These are phyloP conservation scores for Lumnitzera racemosa DNA, from an alignment of 345 rosid genomes.

Conservation along the genomic window DNA sequence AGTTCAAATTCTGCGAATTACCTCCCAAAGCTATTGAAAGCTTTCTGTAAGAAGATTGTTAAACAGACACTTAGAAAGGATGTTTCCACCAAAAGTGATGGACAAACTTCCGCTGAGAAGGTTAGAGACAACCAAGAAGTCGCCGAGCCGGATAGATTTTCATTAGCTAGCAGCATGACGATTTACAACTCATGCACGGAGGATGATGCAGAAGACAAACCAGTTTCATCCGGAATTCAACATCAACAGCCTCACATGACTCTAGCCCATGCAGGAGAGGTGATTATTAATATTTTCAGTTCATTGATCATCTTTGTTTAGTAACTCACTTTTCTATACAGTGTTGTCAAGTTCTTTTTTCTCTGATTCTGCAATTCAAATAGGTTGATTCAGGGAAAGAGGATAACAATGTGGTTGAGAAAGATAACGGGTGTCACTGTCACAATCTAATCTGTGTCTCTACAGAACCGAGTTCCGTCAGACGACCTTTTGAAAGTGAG, in stretches of 20 bases:
- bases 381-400: no score
- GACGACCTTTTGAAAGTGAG: background rate
- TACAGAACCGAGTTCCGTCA: background rate
- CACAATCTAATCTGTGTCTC: background rate
- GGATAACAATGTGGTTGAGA: background rate
- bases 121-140: constrained; percentile 8
- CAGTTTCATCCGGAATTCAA: constrained; percentile 10
- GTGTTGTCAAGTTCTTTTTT: no score
- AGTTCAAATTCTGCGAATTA: constrained; percentile 15
- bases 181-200: constrained; percentile 27
- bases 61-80: constrained; percentile 8
- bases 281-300: background rate
- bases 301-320: background rate
- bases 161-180: constrained; percentile 23
- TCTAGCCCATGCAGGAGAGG: background rate
- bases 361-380: no score
- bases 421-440: background rate
- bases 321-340: no score
- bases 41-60: constrained; percentile 16
- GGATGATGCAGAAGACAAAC: constrained; percentile 23
- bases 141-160: constrained; percentile 20
- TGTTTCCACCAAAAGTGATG: constrained; percentile 10
- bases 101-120: constrained; percentile 7
- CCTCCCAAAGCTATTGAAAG: constrained; percentile 20
- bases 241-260: background rate